phyloP scores from a whole-genome alignment of 2,329 filamentous ascomycete species.

The Fusarium annulatum region DNA sequence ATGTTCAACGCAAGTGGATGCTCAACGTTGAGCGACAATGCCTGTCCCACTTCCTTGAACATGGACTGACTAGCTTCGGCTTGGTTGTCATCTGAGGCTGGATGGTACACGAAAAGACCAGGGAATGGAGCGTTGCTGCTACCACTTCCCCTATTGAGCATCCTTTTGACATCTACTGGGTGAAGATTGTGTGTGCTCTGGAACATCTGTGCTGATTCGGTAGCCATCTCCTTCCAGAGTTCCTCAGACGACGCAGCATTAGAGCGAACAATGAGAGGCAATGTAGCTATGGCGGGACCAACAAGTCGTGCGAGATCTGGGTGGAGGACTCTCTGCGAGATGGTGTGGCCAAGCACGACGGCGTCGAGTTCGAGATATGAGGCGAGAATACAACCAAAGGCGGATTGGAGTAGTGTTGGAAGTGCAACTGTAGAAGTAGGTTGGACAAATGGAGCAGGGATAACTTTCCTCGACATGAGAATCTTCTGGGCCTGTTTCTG shows the following conservation, averaged over 20 bases:
- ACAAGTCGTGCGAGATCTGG: neutral
- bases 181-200: conserved; percentile 8
- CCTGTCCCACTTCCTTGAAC: conserved; percentile 18
- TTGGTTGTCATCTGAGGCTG: neutral
- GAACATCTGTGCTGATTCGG: conserved; percentile 3
- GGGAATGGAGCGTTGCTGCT: conserved; percentile 12
- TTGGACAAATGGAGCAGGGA: neutral
- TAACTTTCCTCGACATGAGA: neutral
- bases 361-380: conserved; percentile 10
- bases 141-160: conserved; percentile 2
- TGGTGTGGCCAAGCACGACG: conserved; percentile 7
- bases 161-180: conserved; percentile 23
- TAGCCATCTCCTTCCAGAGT: conserved; percentile 9
- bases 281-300: conserved; percentile 18
- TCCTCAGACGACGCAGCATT: neutral
- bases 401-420: conserved; percentile 7
- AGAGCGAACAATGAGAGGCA: conserved; percentile 13
- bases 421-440: neutral
- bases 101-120: conserved; percentile 23
- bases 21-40: conserved; percentile 24
- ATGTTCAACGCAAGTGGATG: conserved; percentile 21
- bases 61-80: neutral
- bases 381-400: conserved; percentile 18
- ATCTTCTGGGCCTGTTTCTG: conserved; percentile 16
- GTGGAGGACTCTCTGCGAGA: conserved; percentile 13